Evolutionary conservation across 306 rosid species (phyloP), one percentile per base, ranked within the genome.

Genomic region (Fragaria ananassa): DNA sequence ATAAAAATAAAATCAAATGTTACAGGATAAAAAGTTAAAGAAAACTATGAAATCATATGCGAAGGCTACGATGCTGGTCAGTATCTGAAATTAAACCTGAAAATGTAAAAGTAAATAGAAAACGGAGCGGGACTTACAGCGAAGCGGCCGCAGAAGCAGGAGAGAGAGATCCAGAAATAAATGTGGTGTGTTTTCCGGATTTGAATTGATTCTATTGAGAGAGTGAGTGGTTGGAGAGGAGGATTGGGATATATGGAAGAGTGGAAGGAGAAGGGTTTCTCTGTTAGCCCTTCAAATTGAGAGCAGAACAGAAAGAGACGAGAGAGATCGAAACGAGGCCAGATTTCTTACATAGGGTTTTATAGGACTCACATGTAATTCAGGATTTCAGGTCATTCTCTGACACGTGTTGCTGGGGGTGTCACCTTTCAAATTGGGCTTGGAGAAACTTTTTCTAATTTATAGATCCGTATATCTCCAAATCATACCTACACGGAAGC

Each of bases 321-420:
- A 45, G 15, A 45, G 11, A 41, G 14, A 68, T 11, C 23, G 18
- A 11, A 10, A 31, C 41, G 63, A 45, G 31, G 19, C 61, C 1
- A 5, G 1, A 1, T 56, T 57, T 34, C 35, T 37, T 5, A 31
- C 41, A 11, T 9, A 2, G 3, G 8, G 58, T 49, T 77, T 51
- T 37, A 47, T 62, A 41, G 69, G 67, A 78, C 42, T 39, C 27
- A 6, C 64, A 18, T 31, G 35, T 31, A 31, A 31, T 31, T 31
- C 35, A 31, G 35, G 35, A 31, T 2, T 31, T 31, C 35, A 31
- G 35, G 35, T 31, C 35, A 31, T 34, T 14, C 46, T 5, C 5
- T 27, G 75, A 56, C 83, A 66, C 81, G 83, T 81, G 83, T 41
- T 41, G 44, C 44, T 41, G 44, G 7, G 44, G 8, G 44, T 41